Base-by-base conservation (phyloP, 768 basidiomycete species). In the Trametes coccinea region DNA sequence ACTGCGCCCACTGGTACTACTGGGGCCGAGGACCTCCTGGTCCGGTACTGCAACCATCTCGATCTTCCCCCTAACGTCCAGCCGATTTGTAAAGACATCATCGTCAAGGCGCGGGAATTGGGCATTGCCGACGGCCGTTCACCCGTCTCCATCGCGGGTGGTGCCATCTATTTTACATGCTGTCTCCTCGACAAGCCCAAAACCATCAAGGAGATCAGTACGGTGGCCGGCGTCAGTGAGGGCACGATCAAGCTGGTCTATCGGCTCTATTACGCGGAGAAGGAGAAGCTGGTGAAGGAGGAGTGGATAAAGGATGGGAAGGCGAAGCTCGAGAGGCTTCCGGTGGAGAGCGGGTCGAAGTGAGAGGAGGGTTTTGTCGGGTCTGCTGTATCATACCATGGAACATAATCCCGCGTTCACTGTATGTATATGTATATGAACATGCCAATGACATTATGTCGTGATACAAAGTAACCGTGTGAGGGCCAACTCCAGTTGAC, bases 71-170 rank as follows among this genome's bases (percentile, higher is more conserved):
- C 90, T 37, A 89, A 85, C 61, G 82, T 96, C 59, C 92, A 95
- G 73, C 82, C 87, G 29, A 91, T 93, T 43, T 92, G 91, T 71
- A 79, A 84, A 17, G 90, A 94, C 64, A 89, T 95, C 72, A 92
- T 94, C 64, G 73, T 89, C 58, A 84, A 85, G 33, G 91, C 92
- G 13, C 84, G 93, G 54, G 82, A 90, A 64, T 83, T 90, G 66
- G 92, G 93, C 45, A 89, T 96, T 63, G 94, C 95, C 37, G 94
- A 95, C 71, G 97, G 97, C 29, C 82, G 97, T 63, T 93, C 88
- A 69, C 96, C 96, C 1, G 92, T 98, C 53, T 97, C 97, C n/a
- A 95, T 99, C 66, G 97, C 96, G n/a, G 93, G 93, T 44, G 94
- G 93, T 43, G 92, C 93, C 17, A 94, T 99, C 61, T 94, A 90